Conservation (phyloP, 108 stramenopile species). For the Skeletonema tropicum region DNA sequence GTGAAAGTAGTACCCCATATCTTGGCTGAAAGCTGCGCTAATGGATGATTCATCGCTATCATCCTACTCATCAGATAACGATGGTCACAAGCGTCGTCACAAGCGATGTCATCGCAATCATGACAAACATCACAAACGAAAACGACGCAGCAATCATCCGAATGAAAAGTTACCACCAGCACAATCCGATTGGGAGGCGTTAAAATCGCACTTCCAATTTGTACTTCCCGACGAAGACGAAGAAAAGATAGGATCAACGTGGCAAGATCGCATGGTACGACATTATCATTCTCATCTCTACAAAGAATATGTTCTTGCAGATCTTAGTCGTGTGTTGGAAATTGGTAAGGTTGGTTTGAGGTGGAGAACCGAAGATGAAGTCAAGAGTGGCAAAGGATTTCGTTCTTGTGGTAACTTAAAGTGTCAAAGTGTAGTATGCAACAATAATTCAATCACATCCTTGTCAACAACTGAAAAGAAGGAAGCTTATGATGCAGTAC, state of each 20-base stretch:
- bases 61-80: not conserved
- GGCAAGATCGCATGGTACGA: constrained; percentile 88
- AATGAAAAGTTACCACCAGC: constrained; percentile 12
- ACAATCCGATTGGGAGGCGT: constrained; percentile 40
- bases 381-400: constrained; percentile 65
- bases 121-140: no score
- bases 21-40: no score
- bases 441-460: not conserved
- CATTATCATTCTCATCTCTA: constrained; percentile 75
- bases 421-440: constrained; percentile 28
- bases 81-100: no score
- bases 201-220: constrained; percentile 38
- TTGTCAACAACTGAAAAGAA: constrained; percentile 14
- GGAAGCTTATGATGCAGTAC: constrained; percentile 13
- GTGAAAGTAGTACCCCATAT: no score
- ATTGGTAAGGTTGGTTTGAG: constrained; percentile 64
- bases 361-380: constrained; percentile 81
- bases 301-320: constrained; percentile 84
- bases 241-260: constrained; percentile 43
- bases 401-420: constrained; percentile 76
- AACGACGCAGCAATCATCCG: not conserved
- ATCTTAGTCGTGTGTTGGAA: constrained; percentile 53
- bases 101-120: no score
- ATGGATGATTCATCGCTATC: not conserved
- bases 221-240: constrained; percentile 18